phyloP scores from a whole-genome alignment of 345 rosid genomes.

The thale cress (Arabidopsis thaliana) region TAIR10.1 NC_003075.7:12946001-12946500 shows the following conservation, averaged over 20 bases:
- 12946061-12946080: slow-evolving; percentile 56
- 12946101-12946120: slow-evolving; percentile 50
- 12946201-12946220: slow-evolving; percentile 56
- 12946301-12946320: slow-evolving; percentile 34
- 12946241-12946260: slow-evolving; percentile 59
- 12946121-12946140: slow-evolving; percentile 28
- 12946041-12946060: slow-evolving; percentile 43
- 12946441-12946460: slow-evolving; percentile 44
- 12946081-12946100: slow-evolving; percentile 47
- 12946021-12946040: slow-evolving; percentile 46
- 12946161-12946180: slow-evolving; percentile 46
- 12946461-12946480: slow-evolving; percentile 47
- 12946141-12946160: slow-evolving; percentile 68
- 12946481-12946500: slow-evolving; percentile 35
- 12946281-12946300: slow-evolving; percentile 35
- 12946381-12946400: slow-evolving; percentile 35
- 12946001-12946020: slow-evolving; percentile 51
- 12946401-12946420: slow-evolving; percentile 49
- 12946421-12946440: slow-evolving; percentile 49
- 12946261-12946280: slow-evolving; percentile 44
- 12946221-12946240: slow-evolving; percentile 54
- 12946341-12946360: not conserved
- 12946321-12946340: slow-evolving; percentile 24
- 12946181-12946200: slow-evolving; percentile 53
- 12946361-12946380: slow-evolving; percentile 17